Conservation (phyloP, 176 grass and related monocot genomes). For the Pharus latifolius region DNA sequence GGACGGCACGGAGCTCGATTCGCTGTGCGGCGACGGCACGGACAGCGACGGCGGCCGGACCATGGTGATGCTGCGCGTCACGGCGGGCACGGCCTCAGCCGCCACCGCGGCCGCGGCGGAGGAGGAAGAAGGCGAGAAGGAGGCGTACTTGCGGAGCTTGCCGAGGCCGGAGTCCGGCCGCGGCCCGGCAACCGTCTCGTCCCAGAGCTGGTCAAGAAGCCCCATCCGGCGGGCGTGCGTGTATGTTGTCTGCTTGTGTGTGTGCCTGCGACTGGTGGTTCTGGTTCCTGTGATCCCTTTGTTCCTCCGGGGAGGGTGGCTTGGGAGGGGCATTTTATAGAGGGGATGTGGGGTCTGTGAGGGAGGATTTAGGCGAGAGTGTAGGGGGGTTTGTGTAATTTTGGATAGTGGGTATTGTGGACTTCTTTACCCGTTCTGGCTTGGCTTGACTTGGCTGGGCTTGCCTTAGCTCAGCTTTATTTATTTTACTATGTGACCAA, state of each 20-base stretch:
- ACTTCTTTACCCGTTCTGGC: neutral
- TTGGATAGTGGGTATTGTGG: neutral
- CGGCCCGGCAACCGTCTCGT: constrained; percentile 84
- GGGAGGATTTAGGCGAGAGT: constrained; percentile 11
- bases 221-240: constrained; percentile 15
- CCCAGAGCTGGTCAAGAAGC: constrained; percentile 83
- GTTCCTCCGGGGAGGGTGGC: neutral
- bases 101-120: neutral
- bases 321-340: constrained; percentile 13
- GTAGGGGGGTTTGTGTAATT: constrained; percentile 3
- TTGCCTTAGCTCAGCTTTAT: neutral
- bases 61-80: constrained; percentile 62
- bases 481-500: too few relatives aligned
- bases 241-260: neutral
- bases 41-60: constrained; percentile 25
- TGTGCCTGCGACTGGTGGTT: neutral
- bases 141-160: constrained; percentile 61
- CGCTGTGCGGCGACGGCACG: constrained; percentile 9
- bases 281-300: neutral
- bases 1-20: constrained; percentile 33
- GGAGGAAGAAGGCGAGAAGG: constrained; percentile 43
- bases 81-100: neutral
- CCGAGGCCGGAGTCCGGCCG: constrained; percentile 64
- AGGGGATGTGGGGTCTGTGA: neutral
- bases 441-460: neutral